phyloP scores from a whole-genome alignment of 2,329 filamentous ascomycete species.

The Fusarium drepaniforme region DNA sequence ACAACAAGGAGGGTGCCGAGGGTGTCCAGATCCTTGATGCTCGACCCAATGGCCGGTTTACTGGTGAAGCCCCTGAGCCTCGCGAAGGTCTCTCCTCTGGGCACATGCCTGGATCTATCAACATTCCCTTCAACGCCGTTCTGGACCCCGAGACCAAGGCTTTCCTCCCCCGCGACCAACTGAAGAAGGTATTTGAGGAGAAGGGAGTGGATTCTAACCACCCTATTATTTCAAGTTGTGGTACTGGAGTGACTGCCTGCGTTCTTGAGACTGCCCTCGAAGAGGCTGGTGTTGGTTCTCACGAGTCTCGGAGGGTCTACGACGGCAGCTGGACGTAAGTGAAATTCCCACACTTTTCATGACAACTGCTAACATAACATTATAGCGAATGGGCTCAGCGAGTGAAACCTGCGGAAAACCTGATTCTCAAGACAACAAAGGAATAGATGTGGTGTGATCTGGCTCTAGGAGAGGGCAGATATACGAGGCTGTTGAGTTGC shows the following conservation, averaged over 20 bases:
- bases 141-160: slow-evolving; percentile 88
- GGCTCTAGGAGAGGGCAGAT: slow-evolving; percentile 28
- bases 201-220: slow-evolving; percentile 83
- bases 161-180: slow-evolving; percentile 77
- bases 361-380: slow-evolving; percentile 43
- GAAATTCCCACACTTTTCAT: background rate
- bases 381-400: slow-evolving; percentile 76
- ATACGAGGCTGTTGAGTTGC: slow-evolving; percentile 39
- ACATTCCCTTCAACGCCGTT: slow-evolving; percentile 82
- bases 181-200: slow-evolving; percentile 81
- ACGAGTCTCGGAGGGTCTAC: slow-evolving; percentile 81
- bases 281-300: slow-evolving; percentile 79
- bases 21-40: slow-evolving; percentile 92
- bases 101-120: slow-evolving; percentile 91
- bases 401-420: slow-evolving; percentile 69
- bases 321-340: slow-evolving; percentile 98
- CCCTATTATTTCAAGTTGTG: slow-evolving; percentile 89
- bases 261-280: slow-evolving; percentile 89
- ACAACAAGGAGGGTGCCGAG: slow-evolving; percentile 85
- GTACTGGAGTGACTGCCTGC: slow-evolving; percentile 93
- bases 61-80: slow-evolving; percentile 87
- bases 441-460: slow-evolving; percentile 27
- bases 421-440: slow-evolving; percentile 68
- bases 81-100: slow-evolving; percentile 87
- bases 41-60: slow-evolving; percentile 82